These are phyloP conservation scores for Dimocarpus longan DNA, from an alignment of 345 rosid species.

Conservation along the genomic window DNA sequence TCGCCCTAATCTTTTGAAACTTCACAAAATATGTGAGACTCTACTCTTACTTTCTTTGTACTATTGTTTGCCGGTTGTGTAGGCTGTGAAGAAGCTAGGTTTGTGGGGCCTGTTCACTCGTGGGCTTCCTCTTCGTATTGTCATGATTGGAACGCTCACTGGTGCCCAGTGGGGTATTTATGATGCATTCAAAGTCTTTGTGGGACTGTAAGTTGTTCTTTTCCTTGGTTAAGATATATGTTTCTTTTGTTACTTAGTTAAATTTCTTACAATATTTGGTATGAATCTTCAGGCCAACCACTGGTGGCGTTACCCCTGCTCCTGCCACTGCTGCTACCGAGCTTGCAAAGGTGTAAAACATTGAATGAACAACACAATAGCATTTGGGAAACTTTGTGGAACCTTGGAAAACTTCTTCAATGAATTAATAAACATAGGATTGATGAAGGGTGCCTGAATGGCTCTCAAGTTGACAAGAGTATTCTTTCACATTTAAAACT, in stretches of 20 bases:
- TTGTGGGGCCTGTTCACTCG: conserved; percentile 91
- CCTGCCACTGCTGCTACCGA: conserved; percentile 38
- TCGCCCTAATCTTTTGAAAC: neutral
- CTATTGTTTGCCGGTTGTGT: conserved; percentile 20
- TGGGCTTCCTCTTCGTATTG: conserved; percentile 95
- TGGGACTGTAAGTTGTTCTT: conserved; percentile 90
- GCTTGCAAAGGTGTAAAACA: conserved; percentile 44
- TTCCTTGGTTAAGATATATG: neutral
- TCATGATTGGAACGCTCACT: conserved; percentile 97
- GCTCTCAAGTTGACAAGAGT: conserved; percentile 28
- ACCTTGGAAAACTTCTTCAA: conserved; percentile 16
- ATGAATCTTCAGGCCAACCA: conserved; percentile 74
- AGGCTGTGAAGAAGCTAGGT: conserved; percentile 98
- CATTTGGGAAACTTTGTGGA: conserved; percentile 7
- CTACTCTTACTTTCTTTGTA: neutral
- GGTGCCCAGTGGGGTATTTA: conserved; percentile 98
- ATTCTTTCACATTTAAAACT: conserved; percentile 37
- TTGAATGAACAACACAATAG: neutral
- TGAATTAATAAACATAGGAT: conserved; percentile 43
- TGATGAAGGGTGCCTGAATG: conserved; percentile 31
- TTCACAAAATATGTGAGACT: neutral
- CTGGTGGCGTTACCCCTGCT: conserved; percentile 82
- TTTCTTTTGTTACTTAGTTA: neutral
- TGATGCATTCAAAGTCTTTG: conserved; percentile 96
- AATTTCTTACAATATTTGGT: neutral